Evolutionary conservation across 805 yeast genomes (phyloP), one percentile per base, ranked within the genome.

Genomic region (Ogataea thermomethanolica): DNA sequence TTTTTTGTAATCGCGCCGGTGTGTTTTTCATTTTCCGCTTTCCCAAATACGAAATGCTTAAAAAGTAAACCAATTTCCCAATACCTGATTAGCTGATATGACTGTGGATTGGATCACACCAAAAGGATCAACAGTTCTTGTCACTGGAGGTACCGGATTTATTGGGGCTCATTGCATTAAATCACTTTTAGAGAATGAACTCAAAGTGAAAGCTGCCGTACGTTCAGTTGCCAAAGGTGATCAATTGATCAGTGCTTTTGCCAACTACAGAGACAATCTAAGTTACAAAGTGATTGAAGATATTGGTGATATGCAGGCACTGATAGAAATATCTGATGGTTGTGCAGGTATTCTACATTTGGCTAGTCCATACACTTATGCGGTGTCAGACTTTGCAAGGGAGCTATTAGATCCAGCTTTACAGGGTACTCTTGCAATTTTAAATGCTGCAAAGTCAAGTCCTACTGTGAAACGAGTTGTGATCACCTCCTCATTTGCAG

Each of bases 381-480:
- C 69, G 8, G 59, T 66, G 14, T 58, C 65, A 10, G 62, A 71
- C 25, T 55, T 50, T 24, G 80, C 71, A 42, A 69, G 70, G 35
- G 80, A 74, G 14, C 62, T 79, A 38, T 59, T 78, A 42, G 64
- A 56, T 17, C 85, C 86, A 3, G 83, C 84, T 1, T 60, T 76
- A 4, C 55, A 67, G 13, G 84, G 83, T 25, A 78, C 82, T 20
- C 62, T 61, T 43, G 68, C 74, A 49, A 70, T 78, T n/a, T 57
- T 80, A 37, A 53, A 61, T 29, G 76, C 85, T 0, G 71, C 76
- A 14, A 56, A 64, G 47, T 50, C 58, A n/a, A 62, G 59, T 24
- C 62, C 67, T 6, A 53, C 65, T 23, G 67, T 78, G 11, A 70
- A 66, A 41, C 60, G 71, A 40, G 67, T 78, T 15, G 79, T 78